Evolutionary conservation across 768 basidiomycete species (phyloP), one percentile per base, ranked within the genome.

Genomic region (Exidia glandulosa): DNA sequence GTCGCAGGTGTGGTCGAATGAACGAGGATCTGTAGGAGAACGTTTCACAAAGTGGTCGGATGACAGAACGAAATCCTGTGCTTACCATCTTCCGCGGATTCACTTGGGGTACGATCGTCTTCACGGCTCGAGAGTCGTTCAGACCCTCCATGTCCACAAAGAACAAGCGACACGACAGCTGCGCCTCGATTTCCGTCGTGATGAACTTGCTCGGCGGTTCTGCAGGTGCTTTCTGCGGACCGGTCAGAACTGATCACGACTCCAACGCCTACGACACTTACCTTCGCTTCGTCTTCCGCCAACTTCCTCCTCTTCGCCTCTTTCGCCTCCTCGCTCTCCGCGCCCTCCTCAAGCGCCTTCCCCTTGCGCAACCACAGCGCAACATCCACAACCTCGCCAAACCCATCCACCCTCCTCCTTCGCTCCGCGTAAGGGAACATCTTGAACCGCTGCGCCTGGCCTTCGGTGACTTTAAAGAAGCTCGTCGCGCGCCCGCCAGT

Each of bases 401-500:
- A 99, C 65, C 90, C 90, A 68, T 99, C 96, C 25, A 98, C 90
- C 64, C 89, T 81, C 64, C 92, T 77, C 68, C 88, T 90, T 73
- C 90, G 87, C 74, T 98, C 95, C 31, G 95, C 84, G 64, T 92
- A 94, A 0, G 96, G 96, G 74, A 97, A 98, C 94, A 97, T 97
- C 63, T 95, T 80, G 71, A 90, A 98, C 57, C 96, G 78, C 63
- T 88, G 90, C 16, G 80, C 75, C 64, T 88, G 85, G 10, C 79
- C 77, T 14, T 83, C 83, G 9, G 83, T 75, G 60, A 76, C 86
- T 71, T 92, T 93, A 79, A 94, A 95, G 75, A 93, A 94, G 2
- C 87, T 86, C 1, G 84, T 88, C 29, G 87, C 78, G 64, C 89
- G 88, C 30, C 88, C 86, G 52, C 94, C 90, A 63, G 95, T 93